Base-by-base conservation (phyloP, 495 filamentous ascomycete species). In the Cryomyces antarcticus region DNA sequence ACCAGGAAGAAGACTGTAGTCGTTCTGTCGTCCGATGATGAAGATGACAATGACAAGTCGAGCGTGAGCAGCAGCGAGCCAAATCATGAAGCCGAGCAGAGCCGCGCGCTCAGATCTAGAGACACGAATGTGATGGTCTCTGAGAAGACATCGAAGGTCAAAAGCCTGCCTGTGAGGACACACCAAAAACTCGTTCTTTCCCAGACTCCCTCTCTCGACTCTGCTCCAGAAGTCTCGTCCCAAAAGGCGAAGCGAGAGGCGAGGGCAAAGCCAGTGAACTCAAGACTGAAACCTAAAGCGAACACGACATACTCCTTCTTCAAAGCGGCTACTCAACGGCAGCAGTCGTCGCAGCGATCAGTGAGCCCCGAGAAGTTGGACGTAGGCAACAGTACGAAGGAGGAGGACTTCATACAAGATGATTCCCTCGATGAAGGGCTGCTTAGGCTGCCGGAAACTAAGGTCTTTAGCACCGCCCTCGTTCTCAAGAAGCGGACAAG, bases 301-400 rank as follows among this genome's bases (percentile, higher is more conserved):
- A 62, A 52, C 43, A 46, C 59, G 4, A 58, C 67, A 42, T 60
- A 55, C 11, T 61, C 62, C 0, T 68, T 67, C 50, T 68, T 68
- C 50, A 59, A 53, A 44, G 48, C 51, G 42, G 46, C 50, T 11
- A 56, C 54, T 6, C 51, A 56, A 41, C 38, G 47, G n/a, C 57
- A 57, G 44, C 45, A 38, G 37, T 24, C 17, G 38, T 35, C 43
- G n/a, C 45, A 48, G 29, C 48, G 49, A 28, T 45, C 47, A 6
- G 46, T 51, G 3, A 61, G 57, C 35, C 49, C 52, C 5, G 51
- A 52, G 41, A 60, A 56, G 39, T 43, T 42, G 29, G 13, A 40
- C 36, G 24, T 41, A 38, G 27, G 39, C 17, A 47, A 31, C 1
- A 42, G 48, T 24, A 37, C 50, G 6, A 49, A 56, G 9, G 47